A percentile compares a stretch with the other conserved stretches of the same genome.
Conservation (phyloP, 2,329 filamentous ascomycete species). For the Trichophyton simii region DNA sequence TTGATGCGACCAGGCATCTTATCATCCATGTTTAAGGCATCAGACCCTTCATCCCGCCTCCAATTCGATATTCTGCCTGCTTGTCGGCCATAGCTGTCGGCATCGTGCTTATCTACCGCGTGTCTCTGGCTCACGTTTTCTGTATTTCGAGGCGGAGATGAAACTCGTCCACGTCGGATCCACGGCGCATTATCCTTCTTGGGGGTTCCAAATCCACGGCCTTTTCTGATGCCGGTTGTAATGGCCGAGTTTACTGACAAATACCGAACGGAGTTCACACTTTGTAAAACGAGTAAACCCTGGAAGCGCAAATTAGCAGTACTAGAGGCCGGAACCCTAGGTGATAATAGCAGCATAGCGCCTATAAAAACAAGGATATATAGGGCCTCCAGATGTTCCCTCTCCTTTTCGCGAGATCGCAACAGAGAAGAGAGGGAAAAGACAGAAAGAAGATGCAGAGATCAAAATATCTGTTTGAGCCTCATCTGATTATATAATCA, state of each 20-base stretch:
- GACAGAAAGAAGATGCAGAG: neutral
- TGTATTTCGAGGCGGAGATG: neutral
- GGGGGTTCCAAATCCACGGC: neutral
- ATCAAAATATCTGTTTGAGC: neutral
- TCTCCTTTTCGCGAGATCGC: neutral
- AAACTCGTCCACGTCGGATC: neutral
- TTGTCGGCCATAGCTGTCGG: neutral
- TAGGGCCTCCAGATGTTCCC: neutral
- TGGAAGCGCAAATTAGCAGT: neutral
- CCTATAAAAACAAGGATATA: neutral
- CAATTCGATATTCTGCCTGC: neutral
- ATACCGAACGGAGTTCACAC: constrained; percentile 22
- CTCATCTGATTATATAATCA: neutral
- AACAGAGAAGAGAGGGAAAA: neutral
- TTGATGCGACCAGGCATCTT: neutral
- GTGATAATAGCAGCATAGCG: neutral
- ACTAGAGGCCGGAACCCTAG: neutral
- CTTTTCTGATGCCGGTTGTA: constrained; percentile 49
- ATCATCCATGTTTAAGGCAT: neutral
- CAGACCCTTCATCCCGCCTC: neutral
- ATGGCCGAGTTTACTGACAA: constrained; percentile 57
- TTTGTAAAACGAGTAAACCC: neutral
- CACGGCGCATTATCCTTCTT: neutral
- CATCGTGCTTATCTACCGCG: neutral
- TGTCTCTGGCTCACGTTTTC: neutral